A percentile compares a stretch with the other conserved stretches of the same genome.
phyloP scores from a whole-genome alignment of 2,329 filamentous ascomycete genomes.

The Venturia oleaginea region DNA sequence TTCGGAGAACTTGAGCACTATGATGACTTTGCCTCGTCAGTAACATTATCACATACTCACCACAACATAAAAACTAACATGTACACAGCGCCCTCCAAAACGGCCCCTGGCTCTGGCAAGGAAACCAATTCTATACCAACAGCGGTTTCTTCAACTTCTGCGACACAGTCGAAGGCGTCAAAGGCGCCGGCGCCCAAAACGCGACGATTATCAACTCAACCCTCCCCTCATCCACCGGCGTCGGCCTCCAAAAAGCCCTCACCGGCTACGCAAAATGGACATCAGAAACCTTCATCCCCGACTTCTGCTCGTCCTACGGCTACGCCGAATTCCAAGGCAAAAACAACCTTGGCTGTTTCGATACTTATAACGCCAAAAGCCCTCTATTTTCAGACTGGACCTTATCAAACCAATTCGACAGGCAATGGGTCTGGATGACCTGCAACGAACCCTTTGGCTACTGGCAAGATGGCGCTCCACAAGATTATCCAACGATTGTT shows the following conservation, averaged over 20 bases:
- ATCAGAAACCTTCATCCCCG: constrained; percentile 17
- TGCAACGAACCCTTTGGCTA: constrained; percentile 56
- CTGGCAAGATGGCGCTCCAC: constrained; percentile 47
- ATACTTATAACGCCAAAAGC: constrained; percentile 43
- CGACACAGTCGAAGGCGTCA: constrained; percentile 29
- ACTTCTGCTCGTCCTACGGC: constrained; percentile 38
- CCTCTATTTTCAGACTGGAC: constrained; percentile 42
- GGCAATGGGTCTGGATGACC: constrained; percentile 52
- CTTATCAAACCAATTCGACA: constrained; percentile 37
- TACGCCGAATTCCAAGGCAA: constrained; percentile 32
- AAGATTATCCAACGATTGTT: constrained; percentile 37
- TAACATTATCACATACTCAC: not conserved
- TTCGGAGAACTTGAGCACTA: constrained; percentile 41
- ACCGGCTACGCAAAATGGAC: constrained; percentile 38
- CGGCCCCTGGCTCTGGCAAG: constrained; percentile 52
- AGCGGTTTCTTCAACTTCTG: constrained; percentile 38
- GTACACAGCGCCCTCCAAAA: constrained; percentile 38
- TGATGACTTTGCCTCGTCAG: constrained; percentile 43
- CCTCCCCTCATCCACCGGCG: constrained; percentile 34
- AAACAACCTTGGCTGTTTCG: constrained; percentile 40
- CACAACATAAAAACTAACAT: constrained; percentile 4
- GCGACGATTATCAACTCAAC: constrained; percentile 14
- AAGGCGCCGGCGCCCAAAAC: not conserved
- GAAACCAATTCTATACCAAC: constrained; percentile 37
- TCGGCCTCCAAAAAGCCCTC: constrained; percentile 47